These are phyloP conservation scores for Escovopsis sp. DNA, from an alignment of 2,329 filamentous ascomycete genomes.

Conservation along the genomic window DNA sequence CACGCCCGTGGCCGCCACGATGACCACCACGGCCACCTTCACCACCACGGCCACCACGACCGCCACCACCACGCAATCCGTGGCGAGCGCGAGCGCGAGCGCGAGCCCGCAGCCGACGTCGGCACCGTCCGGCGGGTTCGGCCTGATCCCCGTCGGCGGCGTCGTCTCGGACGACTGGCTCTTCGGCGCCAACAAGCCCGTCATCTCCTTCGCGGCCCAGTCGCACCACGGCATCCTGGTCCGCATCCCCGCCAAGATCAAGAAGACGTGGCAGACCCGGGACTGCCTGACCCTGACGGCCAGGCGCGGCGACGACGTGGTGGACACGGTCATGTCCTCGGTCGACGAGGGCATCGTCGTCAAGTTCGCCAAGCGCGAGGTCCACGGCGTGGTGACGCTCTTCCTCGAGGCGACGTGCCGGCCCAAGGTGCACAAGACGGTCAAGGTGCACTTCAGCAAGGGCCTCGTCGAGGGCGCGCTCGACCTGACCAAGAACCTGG, in stretches of 20 bases:
- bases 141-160: slow-evolving; percentile 17
- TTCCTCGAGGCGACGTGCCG: slow-evolving; percentile 42
- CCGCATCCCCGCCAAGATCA: slow-evolving; percentile 32
- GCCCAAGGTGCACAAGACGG: slow-evolving; percentile 46
- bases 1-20: slow-evolving; percentile 10
- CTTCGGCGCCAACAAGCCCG: slow-evolving; percentile 18
- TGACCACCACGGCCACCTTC: slow-evolving; percentile 9
- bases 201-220: slow-evolving; percentile 15
- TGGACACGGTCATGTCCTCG: slow-evolving; percentile 34
- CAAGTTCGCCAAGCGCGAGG: slow-evolving; percentile 37
- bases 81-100: slow-evolving; percentile 2
- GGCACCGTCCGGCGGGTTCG: slow-evolving; percentile 10
- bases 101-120: slow-evolving; percentile 13
- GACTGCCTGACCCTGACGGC: slow-evolving; percentile 43
- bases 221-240: slow-evolving; percentile 38
- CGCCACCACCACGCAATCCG: slow-evolving; percentile 3
- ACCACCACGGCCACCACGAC: slow-evolving; percentile 5
- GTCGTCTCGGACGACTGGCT: slow-evolving; percentile 18
- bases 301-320: slow-evolving; percentile 29
- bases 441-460: slow-evolving; percentile 45
- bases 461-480: slow-evolving; percentile 29
- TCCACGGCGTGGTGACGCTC: slow-evolving; percentile 42
- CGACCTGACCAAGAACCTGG: slow-evolving; percentile 28
- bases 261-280: slow-evolving; percentile 41
- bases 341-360: slow-evolving; percentile 37